Evolutionary conservation across 2,329 filamentous ascomycete species (phyloP).

Genomic region (Fusarium nisikadoi): DNA sequence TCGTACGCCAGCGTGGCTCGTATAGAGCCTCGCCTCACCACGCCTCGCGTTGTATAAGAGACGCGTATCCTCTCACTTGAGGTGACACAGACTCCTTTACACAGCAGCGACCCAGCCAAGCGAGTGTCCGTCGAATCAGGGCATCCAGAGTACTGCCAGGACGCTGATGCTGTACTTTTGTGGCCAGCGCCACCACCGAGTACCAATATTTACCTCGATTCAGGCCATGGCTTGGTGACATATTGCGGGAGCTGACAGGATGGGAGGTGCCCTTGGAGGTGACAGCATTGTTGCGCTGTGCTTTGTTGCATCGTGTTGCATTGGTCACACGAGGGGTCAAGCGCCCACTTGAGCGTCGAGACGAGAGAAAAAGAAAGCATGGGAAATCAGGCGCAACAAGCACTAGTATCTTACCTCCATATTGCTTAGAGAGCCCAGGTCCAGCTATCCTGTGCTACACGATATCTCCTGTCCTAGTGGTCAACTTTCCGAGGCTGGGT

Average conservation of each 20-base stretch:
- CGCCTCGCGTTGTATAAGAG: conserved; percentile 14
- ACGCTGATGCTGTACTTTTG: conserved; percentile 5
- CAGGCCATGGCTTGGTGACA: neutral
- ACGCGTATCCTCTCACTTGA: conserved; percentile 28
- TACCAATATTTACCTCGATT: neutral
- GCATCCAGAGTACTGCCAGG: conserved; percentile 5
- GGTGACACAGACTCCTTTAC: conserved; percentile 28
- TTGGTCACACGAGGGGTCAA: conserved; percentile 31
- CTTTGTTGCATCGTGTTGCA: neutral
- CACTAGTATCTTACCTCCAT: conserved; percentile 37
- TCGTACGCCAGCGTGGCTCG: conserved; percentile 3
- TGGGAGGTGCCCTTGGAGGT: neutral
- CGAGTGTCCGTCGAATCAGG: conserved; percentile 31
- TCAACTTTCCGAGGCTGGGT: conserved; percentile 11
- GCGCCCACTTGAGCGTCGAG: conserved; percentile 15
- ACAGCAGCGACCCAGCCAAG: conserved; percentile 21
- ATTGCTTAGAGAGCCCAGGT: neutral
- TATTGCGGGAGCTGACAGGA: conserved; percentile 6
- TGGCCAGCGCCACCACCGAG: conserved; percentile 21
- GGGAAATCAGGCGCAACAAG: neutral
- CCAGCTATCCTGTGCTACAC: neutral
- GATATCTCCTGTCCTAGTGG: conserved; percentile 7
- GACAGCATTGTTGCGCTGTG: neutral
- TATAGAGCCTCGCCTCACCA: conserved; percentile 7
- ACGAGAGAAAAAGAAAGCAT: neutral